Base-by-base conservation (phyloP, 139 green algal species). In the Coelastrella sp. region DNA sequence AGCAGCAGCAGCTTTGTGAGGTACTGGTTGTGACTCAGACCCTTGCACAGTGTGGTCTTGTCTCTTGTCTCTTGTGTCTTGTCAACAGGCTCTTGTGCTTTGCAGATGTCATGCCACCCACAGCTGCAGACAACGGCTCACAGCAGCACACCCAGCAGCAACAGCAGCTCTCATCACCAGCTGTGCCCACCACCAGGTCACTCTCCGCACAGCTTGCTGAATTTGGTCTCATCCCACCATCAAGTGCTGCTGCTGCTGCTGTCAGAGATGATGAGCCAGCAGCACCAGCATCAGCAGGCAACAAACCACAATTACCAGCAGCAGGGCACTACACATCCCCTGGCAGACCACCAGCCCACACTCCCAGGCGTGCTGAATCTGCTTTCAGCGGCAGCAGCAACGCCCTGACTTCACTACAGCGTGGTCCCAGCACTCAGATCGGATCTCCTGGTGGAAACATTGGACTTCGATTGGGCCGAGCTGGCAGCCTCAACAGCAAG, bases 401-500 rank as follows among this genome's bases (percentile, higher is more conserved):
- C 59, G 63, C 61, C 14, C 7, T 78, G 8, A 35, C 25, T 73
- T 12, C 84, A 4, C 35, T 80, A 56, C 70, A 57, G 56, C 84
- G 35, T 11, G 12, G 49, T 12, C 35, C 35, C 24, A 61, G 78
- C 49, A 6, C 78, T 65, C 79, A 27, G 63, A 12, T 60, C 11
- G 73, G 20, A 19, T 78, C 73, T 19, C 22, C 56, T 3, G 25
- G 72, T 58, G 68, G 66, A n/a, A 65, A 20, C 74, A 83, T 82
- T 27, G 85, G 85, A 20, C 73, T 82, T 19, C 79, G 92, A 10
- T 91, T 95, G 60, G 87, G 94, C 49, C 86, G 93, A 56, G 94
- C 94, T 24, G 88, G 73, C 78, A 93, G 84, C 76, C 87, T 96
- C 56, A 96, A 94, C 92, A 92, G 90, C 88, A 95, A 95, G 74